A percentile compares a stretch with the other conserved stretches of the same genome.
phyloP scores from a whole-genome alignment of 495 filamentous ascomycete species.

The Daldinia vernicosa region DNA sequence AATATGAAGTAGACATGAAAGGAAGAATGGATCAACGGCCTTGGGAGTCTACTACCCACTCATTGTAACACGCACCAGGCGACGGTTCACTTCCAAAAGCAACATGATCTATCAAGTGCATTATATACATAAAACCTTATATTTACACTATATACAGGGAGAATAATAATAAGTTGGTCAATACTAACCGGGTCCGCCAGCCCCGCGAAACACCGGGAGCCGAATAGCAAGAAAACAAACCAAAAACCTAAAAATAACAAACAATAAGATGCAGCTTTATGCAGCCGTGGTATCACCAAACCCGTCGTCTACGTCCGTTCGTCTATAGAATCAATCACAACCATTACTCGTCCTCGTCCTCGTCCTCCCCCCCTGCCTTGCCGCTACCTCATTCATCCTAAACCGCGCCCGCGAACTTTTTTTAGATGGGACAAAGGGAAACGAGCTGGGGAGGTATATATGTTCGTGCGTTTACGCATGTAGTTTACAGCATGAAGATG shows the following conservation, averaged over 20 bases:
- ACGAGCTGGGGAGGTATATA: conserved; percentile 6
- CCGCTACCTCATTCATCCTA: background rate
- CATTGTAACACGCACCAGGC: too few relatives aligned
- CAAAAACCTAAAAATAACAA: background rate
- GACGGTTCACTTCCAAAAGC: too few relatives aligned
- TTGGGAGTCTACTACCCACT: too few relatives aligned
- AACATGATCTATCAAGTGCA: background rate
- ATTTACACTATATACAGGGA: conserved; percentile 3
- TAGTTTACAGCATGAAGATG: conserved; percentile 14
- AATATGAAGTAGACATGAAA: background rate
- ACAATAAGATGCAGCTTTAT: background rate
- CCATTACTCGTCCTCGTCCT: background rate
- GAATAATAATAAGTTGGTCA: background rate
- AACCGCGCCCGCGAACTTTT: background rate
- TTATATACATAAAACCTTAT: background rate
- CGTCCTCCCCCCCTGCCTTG: background rate
- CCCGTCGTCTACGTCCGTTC: background rate
- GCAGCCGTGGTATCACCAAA: background rate
- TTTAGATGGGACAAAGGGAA: conserved; percentile 1
- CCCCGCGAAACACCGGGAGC: background rate
- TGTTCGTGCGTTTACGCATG: background rate
- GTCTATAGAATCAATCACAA: background rate
- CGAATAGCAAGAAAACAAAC: background rate
- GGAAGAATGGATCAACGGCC: too few relatives aligned
- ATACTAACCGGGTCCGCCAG: background rate